Conservation (phyloP, 2,329 filamentous ascomycete species). For the Pseudogymnoascus sp. region DNA sequence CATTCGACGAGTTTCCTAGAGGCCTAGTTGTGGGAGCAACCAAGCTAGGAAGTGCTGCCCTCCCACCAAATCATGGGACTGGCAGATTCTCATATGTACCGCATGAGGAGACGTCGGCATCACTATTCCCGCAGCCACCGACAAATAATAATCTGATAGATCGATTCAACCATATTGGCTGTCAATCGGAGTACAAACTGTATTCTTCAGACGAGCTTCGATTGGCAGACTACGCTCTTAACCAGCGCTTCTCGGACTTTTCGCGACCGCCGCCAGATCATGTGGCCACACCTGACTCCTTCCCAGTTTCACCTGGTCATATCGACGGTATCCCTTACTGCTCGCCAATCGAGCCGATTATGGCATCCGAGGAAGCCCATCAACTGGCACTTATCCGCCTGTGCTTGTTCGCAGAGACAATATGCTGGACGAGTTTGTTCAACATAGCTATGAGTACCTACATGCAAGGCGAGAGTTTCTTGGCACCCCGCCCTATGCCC, state of each 20-base stretch:
- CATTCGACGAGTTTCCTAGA: neutral
- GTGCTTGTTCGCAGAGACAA: slow-evolving; percentile 14
- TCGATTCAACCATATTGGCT: neutral
- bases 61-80: neutral
- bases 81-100: neutral
- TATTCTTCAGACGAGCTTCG: slow-evolving; percentile 1
- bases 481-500: slow-evolving; percentile 7
- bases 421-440: slow-evolving; percentile 13
- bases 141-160: neutral
- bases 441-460: slow-evolving; percentile 14
- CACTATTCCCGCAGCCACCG: neutral
- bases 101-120: neutral
- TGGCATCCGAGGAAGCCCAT: slow-evolving; percentile 2
- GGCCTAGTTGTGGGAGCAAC: neutral
- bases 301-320: neutral
- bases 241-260: neutral
- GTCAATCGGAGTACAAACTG: neutral
- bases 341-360: neutral
- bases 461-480: slow-evolving; percentile 10
- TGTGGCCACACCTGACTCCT: neutral
- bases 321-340: neutral
- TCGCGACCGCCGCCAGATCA: neutral
- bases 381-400: slow-evolving; percentile 13
- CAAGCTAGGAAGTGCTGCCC: neutral
- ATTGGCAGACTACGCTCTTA: neutral